phyloP scores from a whole-genome alignment of 2,329 filamentous ascomycete genomes.

The Talaromyces amestolkiae region DNA sequence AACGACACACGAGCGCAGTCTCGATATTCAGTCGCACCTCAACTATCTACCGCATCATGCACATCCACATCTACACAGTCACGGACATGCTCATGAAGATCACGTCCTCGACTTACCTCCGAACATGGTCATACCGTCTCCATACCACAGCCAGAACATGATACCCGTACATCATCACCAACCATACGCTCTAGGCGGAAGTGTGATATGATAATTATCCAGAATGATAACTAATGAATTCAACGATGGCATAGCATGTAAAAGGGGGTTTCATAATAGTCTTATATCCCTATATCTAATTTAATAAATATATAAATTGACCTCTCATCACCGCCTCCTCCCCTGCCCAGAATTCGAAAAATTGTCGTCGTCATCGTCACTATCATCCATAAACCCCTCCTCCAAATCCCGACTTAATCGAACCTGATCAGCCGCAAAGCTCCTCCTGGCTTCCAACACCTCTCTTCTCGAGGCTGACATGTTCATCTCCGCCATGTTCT shows the following conservation, averaged over 20 bases:
- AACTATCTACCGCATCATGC: neutral
- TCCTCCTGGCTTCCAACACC: slow-evolving; percentile 45
- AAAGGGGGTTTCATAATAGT: neutral
- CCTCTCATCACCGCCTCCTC: neutral
- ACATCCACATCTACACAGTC: neutral
- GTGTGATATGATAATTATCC: neutral
- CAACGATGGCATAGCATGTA: neutral
- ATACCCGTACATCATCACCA: slow-evolving; percentile 11
- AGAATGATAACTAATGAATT: neutral
- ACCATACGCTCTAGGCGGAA: neutral
- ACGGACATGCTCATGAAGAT: neutral
- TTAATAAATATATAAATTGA: neutral
- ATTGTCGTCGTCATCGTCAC: slow-evolving; percentile 58
- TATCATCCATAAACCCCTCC: slow-evolving; percentile 71
- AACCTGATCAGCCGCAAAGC: slow-evolving; percentile 41
- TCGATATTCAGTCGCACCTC: neutral
- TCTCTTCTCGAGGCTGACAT: slow-evolving; percentile 51
- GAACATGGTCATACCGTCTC: neutral
- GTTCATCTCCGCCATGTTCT: slow-evolving; percentile 51
- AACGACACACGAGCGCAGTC: neutral
- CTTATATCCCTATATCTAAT: neutral
- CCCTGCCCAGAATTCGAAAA: neutral
- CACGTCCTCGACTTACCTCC: neutral
- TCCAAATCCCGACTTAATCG: slow-evolving; percentile 78
- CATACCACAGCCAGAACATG: neutral